phyloP scores from a whole-genome alignment of 768 basidiomycete species.

The Xerocomellus intermedius region DNA sequence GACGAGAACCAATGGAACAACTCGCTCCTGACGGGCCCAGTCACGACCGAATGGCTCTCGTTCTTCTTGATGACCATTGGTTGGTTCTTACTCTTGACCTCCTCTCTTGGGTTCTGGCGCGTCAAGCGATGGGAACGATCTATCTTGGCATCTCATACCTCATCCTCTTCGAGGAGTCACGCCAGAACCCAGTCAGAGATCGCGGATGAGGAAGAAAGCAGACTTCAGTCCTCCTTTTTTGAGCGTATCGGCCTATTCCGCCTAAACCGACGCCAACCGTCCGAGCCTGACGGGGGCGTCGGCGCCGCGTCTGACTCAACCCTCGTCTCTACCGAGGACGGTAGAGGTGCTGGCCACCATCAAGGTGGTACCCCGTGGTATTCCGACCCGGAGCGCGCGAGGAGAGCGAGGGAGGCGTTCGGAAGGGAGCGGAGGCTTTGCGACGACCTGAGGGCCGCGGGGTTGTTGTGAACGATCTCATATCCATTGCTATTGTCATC shows the following conservation, averaged over 20 bases:
- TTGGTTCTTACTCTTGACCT: slow-evolving; percentile 87
- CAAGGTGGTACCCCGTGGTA: slow-evolving; percentile 31
- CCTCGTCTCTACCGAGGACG: slow-evolving; percentile 19
- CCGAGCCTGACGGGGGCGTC: slow-evolving; percentile 7
- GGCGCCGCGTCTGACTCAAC: slow-evolving; percentile 7
- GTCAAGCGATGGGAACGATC: slow-evolving; percentile 87
- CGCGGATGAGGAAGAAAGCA: slow-evolving; percentile 26
- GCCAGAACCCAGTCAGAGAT: slow-evolving; percentile 26
- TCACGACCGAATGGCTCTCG: slow-evolving; percentile 90
- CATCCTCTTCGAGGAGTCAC: slow-evolving; percentile 37
- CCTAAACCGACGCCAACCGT: slow-evolving; percentile 6
- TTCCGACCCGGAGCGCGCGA: slow-evolving; percentile 46
- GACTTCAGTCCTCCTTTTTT: slow-evolving; percentile 26
- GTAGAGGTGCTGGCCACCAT: slow-evolving; percentile 30
- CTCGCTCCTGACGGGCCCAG: slow-evolving; percentile 50
- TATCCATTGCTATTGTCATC: slow-evolving; percentile 2
- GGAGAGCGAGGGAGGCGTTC: slow-evolving; percentile 44
- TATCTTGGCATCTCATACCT: slow-evolving; percentile 54
- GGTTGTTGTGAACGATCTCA: slow-evolving; percentile 47
- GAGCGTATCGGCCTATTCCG: slow-evolving; percentile 29
- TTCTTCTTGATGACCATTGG: slow-evolving; percentile 93
- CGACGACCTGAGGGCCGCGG: slow-evolving; percentile 60
- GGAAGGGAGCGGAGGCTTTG: slow-evolving; percentile 57
- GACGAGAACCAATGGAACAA: slow-evolving; percentile 33
- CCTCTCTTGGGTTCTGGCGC: slow-evolving; percentile 86